A percentile compares a stretch with the other conserved stretches of the same genome.
Conservation (phyloP, 2,329 filamentous ascomycete species). For the Aspergillus sp. region DNA sequence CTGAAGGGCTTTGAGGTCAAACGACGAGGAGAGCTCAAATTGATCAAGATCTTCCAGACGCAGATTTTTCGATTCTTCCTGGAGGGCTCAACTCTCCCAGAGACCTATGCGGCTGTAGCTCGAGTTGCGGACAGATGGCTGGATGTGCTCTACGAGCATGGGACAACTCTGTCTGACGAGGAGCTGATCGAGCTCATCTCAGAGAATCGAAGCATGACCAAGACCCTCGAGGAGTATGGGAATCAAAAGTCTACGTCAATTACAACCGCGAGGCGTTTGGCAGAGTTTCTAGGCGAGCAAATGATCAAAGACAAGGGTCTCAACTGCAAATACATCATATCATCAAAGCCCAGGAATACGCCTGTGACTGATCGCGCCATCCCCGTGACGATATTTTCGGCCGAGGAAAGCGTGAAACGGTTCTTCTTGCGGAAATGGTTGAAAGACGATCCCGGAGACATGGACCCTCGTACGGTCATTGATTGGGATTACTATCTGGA, state of each 20-base stretch:
- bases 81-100: slow-evolving; percentile 74
- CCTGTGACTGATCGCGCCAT: slow-evolving; percentile 92
- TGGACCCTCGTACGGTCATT: slow-evolving; percentile 79
- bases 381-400: slow-evolving; percentile 93
- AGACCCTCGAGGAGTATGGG: slow-evolving; percentile 94
- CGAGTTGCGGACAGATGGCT: slow-evolving; percentile 95
- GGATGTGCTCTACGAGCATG: slow-evolving; percentile 83
- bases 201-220: slow-evolving; percentile 96
- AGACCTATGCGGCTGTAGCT: slow-evolving; percentile 85
- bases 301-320: slow-evolving; percentile 99
- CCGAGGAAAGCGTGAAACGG: slow-evolving; percentile 77
- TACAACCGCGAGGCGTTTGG: slow-evolving; percentile 86
- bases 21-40: slow-evolving; percentile 90
- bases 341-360: slow-evolving; percentile 70
- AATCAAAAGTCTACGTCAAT: slow-evolving; percentile 97
- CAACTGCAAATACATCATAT: slow-evolving; percentile 99
- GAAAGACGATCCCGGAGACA: slow-evolving; percentile 81
- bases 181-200: slow-evolving; percentile 99
- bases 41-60: slow-evolving; percentile 99
- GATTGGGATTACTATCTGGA: slow-evolving; percentile 98
- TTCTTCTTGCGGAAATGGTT: slow-evolving; percentile 92
- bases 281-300: slow-evolving; percentile 92
- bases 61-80: slow-evolving; percentile 99
- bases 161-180: slow-evolving; percentile 83
- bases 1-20: slow-evolving; percentile 97